These are phyloP conservation scores for Cyclotella sp. DNA, from an alignment of 108 stramenopile species.

Conservation along the genomic window DNA sequence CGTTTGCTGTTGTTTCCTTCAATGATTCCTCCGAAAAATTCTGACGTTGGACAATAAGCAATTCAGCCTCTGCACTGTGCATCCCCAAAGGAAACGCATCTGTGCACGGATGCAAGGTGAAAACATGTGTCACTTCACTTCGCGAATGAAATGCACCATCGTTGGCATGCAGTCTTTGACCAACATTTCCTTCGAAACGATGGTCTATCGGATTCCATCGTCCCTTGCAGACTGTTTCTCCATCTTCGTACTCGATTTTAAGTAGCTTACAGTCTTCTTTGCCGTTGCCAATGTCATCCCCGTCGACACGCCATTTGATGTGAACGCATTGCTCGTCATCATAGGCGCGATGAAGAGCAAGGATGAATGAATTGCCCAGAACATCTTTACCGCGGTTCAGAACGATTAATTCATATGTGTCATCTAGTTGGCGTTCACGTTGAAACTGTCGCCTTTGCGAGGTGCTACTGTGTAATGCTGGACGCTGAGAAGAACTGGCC, in stretches of 20 bases:
- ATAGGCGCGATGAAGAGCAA: slow-evolving; percentile 33
- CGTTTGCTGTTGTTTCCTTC: neutral
- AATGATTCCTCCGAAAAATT: neutral
- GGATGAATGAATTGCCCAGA: slow-evolving; percentile 30
- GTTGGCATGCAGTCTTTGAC: slow-evolving; percentile 34
- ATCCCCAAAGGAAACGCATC: neutral
- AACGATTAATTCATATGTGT: slow-evolving; percentile 30
- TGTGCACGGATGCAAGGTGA: slow-evolving; percentile 43
- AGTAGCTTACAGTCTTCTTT: slow-evolving; percentile 1
- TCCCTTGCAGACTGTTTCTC: slow-evolving; percentile 41
- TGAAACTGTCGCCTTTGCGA: neutral
- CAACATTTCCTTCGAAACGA: slow-evolving; percentile 33
- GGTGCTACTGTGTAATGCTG: neutral
- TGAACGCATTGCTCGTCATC: slow-evolving; percentile 41
- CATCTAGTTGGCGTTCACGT: neutral
- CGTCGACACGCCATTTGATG: neutral
- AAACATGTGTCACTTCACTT: slow-evolving; percentile 41
- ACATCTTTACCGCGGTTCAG: slow-evolving; percentile 9
- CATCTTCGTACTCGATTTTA: slow-evolving; percentile 37
- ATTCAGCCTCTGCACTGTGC: neutral
- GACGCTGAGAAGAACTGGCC: too few relatives aligned
- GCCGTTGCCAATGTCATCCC: neutral
- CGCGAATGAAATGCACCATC: slow-evolving; percentile 35
- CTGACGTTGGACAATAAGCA: neutral
- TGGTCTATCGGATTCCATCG: slow-evolving; percentile 17